Evolutionary conservation across 345 rosid genomes (phyloP).

Genomic region (Corchorus olitorius): DNA sequence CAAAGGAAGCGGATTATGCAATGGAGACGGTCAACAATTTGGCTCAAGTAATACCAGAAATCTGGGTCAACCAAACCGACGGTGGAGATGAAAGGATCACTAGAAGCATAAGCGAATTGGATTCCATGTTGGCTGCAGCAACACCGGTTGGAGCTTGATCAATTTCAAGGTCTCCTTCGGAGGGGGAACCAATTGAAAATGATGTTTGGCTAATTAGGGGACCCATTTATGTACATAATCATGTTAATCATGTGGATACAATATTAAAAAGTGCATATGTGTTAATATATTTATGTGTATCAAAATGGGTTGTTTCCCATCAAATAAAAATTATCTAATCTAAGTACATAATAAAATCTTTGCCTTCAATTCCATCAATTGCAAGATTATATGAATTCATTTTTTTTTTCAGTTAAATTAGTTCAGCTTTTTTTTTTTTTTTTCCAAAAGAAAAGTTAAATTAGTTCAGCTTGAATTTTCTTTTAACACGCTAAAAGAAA

Average conservation of each 20-base stretch:
- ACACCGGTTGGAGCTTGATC: slow-evolving; percentile 63
- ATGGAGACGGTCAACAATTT: slow-evolving; percentile 49
- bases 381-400: too few species aligned
- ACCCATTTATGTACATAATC: slow-evolving; percentile 5
- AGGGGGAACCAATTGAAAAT: slow-evolving; percentile 2
- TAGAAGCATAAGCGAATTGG: slow-evolving; percentile 52
- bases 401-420: too few species aligned
- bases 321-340: too few species aligned
- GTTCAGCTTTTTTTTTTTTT: too few species aligned
- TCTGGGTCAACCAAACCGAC: slow-evolving; percentile 46
- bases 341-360: too few species aligned
- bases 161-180: neutral
- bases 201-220: neutral
- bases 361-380: too few species aligned
- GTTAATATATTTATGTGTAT: neutral
- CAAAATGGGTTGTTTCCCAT: neutral
- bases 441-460: too few species aligned
- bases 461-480: too few species aligned
- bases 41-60: slow-evolving; percentile 63
- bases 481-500: too few species aligned
- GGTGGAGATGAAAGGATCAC: slow-evolving; percentile 41
- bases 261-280: neutral
- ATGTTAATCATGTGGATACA: slow-evolving; percentile 1
- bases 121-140: slow-evolving; percentile 37
- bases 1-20: slow-evolving; percentile 68